Base-by-base conservation (phyloP, 371 early-diverging fungal species). In the Mucor circinelloides region DNA sequence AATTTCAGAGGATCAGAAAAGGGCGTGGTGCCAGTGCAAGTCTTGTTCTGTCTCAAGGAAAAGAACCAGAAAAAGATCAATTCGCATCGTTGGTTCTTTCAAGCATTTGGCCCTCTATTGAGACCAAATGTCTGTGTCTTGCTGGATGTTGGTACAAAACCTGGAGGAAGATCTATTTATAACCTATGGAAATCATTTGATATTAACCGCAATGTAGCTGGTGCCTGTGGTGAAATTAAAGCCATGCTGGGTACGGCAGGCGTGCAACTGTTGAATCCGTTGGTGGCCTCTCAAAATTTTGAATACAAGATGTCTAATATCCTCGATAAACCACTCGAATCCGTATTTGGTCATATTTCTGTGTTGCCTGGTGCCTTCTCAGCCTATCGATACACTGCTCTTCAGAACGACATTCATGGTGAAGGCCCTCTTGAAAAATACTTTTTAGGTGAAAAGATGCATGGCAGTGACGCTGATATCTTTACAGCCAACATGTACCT, bases 41-140 rank as follows among this genome's bases (percentile, higher is more conserved):
- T 97, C 30, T 69, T 97, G 25, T 97, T 97, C 71, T 95, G 94
- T 69, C 85, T 97, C 48, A 97, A 97, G 83, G 95, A 95, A 82
- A 92, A 91, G 74, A 94, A 93, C 71, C 88, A 87, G 60, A 94
- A 94, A 68, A 93, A 95, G 84, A 94, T 97, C 81, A 97, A 97
- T 78, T 96, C 96, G 9, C 98, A 97, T 77, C 91, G 96, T 52
- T 97, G 98, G 98, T 96, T 97, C 87, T 96, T 97, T 77, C 95
- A 96, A 77, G 96, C 97, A 4, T 94, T 97, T 77, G 90, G 96
- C 23, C 88, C 89, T n/a, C 70, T 96, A 56, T 73, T 97, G 65
- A 80, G 90, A 9, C 98, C 98, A 17, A 89, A 95, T 63, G 90
- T 96, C 15, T 94, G 94, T 79, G 90, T 97, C 15, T 85, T 97